A percentile compares a stretch with the other conserved stretches of the same genome.
Evolutionary conservation across 2,329 filamentous ascomycete species (phyloP).

Genomic region (Botrytis fragariae): DNA sequence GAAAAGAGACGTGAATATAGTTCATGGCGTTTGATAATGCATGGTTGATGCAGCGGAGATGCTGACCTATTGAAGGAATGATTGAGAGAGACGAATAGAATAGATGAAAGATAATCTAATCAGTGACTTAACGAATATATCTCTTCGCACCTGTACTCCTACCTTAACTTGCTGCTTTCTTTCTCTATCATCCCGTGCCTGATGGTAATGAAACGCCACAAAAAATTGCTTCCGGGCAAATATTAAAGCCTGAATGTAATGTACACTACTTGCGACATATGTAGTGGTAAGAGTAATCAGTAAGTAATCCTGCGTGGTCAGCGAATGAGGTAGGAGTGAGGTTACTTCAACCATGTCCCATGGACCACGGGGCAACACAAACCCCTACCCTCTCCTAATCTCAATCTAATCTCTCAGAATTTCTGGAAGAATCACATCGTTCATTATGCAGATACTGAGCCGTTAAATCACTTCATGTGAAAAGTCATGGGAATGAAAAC

Average conservation of each 20-base stretch:
- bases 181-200: background rate
- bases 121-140: background rate
- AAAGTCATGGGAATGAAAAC: background rate
- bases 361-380: background rate
- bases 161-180: background rate
- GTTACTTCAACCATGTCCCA: background rate
- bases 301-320: background rate
- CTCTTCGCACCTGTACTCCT: background rate
- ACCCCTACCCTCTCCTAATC: background rate
- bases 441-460: background rate
- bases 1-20: background rate
- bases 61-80: background rate
- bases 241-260: background rate
- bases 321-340: slow-evolving; percentile 12
- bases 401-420: slow-evolving; percentile 1
- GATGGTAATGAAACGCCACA: background rate
- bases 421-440: background rate
- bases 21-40: background rate
- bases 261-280: background rate
- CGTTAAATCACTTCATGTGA: background rate
- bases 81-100: background rate
- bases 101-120: background rate
- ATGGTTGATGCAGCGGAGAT: background rate
- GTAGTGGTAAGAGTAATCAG: background rate
- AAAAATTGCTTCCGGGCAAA: background rate